Evolutionary conservation across 2,329 filamentous ascomycete genomes (phyloP).

Genomic region (Pezicula carpinea): DNA sequence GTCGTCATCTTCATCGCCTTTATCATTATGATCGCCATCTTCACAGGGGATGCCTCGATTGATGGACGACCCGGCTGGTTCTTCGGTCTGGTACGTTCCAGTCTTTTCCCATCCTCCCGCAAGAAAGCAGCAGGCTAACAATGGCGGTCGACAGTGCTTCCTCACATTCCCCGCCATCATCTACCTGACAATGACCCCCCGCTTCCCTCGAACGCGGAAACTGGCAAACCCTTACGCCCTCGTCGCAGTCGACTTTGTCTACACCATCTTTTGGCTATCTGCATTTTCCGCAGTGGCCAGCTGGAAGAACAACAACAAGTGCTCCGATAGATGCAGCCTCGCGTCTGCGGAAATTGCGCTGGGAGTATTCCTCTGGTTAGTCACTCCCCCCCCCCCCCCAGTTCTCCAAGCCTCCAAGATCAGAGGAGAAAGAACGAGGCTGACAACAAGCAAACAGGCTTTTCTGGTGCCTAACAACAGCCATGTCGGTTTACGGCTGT

Average conservation of each 20-base stretch:
- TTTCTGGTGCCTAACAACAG: conserved; percentile 48
- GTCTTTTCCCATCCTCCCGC: neutral
- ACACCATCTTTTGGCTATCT: conserved; percentile 59
- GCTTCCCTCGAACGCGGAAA: conserved; percentile 56
- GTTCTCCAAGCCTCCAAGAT: too few species aligned
- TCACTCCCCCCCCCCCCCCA: neutral
- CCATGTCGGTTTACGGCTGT: conserved; percentile 55
- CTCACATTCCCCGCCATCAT: conserved; percentile 59
- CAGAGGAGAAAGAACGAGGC: conserved; percentile 1
- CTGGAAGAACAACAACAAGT: conserved; percentile 53
- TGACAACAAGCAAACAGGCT: conserved; percentile 36
- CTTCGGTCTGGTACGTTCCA: conserved; percentile 53
- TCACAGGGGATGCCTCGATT: conserved; percentile 45
- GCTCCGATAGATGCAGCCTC: conserved; percentile 50
- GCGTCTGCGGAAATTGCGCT: conserved; percentile 61
- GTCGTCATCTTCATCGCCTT: conserved; percentile 51
- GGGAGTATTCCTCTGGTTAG: conserved; percentile 59
- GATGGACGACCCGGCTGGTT: conserved; percentile 58
- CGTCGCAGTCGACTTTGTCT: conserved; percentile 52
- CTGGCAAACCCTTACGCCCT: conserved; percentile 60
- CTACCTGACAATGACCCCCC: conserved; percentile 60
- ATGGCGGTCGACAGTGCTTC: conserved; percentile 48
- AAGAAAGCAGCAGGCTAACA: conserved; percentile 1
- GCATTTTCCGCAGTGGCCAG: conserved; percentile 62
- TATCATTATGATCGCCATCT: conserved; percentile 56